Conservation (phyloP, 1,284 basidiomycete species). For the Entoloma clypeatum region DNA sequence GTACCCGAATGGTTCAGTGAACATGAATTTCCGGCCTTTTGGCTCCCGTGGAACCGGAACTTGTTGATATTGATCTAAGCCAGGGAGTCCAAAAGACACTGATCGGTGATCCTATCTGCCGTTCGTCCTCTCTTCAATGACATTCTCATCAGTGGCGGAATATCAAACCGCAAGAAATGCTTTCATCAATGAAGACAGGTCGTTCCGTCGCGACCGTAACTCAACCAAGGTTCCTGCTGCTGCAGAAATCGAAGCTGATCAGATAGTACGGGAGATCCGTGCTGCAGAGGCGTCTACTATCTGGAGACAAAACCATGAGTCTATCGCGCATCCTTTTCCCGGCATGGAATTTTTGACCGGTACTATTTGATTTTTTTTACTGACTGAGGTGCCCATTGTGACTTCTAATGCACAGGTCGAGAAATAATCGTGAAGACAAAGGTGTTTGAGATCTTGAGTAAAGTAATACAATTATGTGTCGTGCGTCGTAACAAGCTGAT, state of each 20-base stretch:
- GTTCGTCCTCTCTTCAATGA: not conserved
- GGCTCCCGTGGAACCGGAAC: too few relatives aligned
- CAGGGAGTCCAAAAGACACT: too few relatives aligned
- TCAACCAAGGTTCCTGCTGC: constrained; percentile 29
- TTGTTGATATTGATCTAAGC: too few relatives aligned
- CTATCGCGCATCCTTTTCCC: constrained; percentile 59
- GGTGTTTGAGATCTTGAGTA: constrained; percentile 56
- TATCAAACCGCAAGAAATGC: constrained; percentile 42
- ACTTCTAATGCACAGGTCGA: constrained; percentile 48
- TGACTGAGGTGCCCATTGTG: not conserved
- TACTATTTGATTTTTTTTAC: constrained; percentile 18
- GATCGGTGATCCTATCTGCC: not conserved
- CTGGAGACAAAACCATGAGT: constrained; percentile 54
- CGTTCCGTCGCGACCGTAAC: constrained; percentile 31
- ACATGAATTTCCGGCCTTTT: too few relatives aligned
- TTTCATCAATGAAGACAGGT: constrained; percentile 50
- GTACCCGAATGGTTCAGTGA: too few relatives aligned
- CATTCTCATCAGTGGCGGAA: constrained; percentile 24
- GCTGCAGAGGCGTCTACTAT: constrained; percentile 49
- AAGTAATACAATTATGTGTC: too few relatives aligned
- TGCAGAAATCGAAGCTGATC: constrained; percentile 51
- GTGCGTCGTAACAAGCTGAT: too few relatives aligned
- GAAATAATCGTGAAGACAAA: constrained; percentile 54
- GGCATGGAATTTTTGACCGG: constrained; percentile 77
- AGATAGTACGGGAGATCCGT: constrained; percentile 50